Evolutionary conservation across 2,329 filamentous ascomycete species (phyloP).

Genomic region (Fusarium lateritium): DNA sequence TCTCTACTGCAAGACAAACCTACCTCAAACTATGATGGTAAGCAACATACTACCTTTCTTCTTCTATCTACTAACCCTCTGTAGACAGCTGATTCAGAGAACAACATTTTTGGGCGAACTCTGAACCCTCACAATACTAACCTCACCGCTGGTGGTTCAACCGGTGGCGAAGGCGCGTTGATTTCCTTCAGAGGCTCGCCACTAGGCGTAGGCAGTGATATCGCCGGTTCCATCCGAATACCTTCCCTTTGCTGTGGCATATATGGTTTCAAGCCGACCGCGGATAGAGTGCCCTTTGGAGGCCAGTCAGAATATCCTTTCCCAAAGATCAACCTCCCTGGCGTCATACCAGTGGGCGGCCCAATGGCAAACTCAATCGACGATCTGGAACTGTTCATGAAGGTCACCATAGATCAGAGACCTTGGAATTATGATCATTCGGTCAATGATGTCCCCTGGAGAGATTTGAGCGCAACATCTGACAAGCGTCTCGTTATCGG

Average conservation of each 20-base stretch:
- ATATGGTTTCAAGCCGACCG: conserved; percentile 69
- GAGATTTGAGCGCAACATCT: conserved; percentile 40
- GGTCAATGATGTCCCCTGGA: conserved; percentile 63
- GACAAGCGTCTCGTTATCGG: conserved; percentile 58
- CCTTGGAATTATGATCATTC: conserved; percentile 63
- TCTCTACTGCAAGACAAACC: conserved; percentile 62
- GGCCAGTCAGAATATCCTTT: conserved; percentile 44
- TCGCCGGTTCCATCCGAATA: conserved; percentile 65
- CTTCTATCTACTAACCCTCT: neutral
- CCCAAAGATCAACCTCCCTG: conserved; percentile 28
- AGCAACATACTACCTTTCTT: rapidly evolving
- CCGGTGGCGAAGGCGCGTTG: conserved; percentile 46
- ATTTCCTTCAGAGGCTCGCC: conserved; percentile 45
- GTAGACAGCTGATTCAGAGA: conserved; percentile 58
- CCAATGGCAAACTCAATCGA: conserved; percentile 60
- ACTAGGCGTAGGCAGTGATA: conserved; percentile 47
- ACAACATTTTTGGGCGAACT: conserved; percentile 49
- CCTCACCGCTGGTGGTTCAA: conserved; percentile 48
- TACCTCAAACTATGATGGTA: conserved; percentile 75
- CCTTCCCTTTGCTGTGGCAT: conserved; percentile 69
- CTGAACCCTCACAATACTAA: conserved; percentile 54
- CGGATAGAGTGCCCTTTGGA: conserved; percentile 66
- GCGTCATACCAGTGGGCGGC: conserved; percentile 58
- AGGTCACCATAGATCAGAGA: conserved; percentile 55
- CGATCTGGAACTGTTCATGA: conserved; percentile 51